A percentile compares a stretch with the other conserved stretches of the same genome.
These are phyloP conservation scores for Colletotrichum sp. DNA, from an alignment of 2,329 filamentous ascomycete species.

Conservation along the genomic window DNA sequence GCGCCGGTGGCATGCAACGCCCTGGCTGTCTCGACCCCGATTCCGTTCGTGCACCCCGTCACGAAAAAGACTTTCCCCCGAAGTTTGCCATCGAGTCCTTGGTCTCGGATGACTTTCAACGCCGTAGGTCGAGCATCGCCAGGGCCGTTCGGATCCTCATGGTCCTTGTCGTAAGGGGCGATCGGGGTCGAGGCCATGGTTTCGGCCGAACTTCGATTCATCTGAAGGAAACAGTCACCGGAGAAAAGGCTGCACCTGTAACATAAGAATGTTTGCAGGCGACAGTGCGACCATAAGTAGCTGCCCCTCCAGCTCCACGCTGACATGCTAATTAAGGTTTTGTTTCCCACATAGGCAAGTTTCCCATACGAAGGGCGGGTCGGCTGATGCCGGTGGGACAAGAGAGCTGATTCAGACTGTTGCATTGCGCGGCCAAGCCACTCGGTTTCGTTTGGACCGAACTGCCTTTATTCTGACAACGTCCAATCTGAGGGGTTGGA, in stretches of 20 bases:
- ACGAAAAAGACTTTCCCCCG: conserved; percentile 42
- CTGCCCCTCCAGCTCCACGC: not conserved
- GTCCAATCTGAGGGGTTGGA: not conserved
- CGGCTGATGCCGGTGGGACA: not conserved
- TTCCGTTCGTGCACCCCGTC: conserved; percentile 44
- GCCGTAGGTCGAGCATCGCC: conserved; percentile 20
- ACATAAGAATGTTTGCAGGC: not conserved
- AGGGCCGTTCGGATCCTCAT: not conserved
- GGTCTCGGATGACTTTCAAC: conserved; percentile 13
- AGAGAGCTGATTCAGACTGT: not conserved
- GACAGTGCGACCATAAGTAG: not conserved
- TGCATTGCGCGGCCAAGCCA: not conserved
- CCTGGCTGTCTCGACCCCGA: conserved; percentile 45
- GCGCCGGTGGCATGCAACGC: conserved; percentile 48
- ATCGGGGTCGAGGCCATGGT: not conserved
- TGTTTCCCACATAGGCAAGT: not conserved
- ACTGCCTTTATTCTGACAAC: not conserved
- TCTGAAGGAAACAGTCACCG: not conserved
- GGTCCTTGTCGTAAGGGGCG: conserved; percentile 1
- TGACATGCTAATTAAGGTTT: not conserved
- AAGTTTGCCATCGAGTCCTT: not conserved
- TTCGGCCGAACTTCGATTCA: not conserved
- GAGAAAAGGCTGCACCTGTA: not conserved
- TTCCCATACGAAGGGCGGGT: not conserved
- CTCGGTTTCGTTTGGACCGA: not conserved